A percentile compares a stretch with the other conserved stretches of the same genome.
These are phyloP conservation scores for Phytophthora fragariae DNA, from an alignment of 352 stramenopile species.

Conservation along the genomic window DNA sequence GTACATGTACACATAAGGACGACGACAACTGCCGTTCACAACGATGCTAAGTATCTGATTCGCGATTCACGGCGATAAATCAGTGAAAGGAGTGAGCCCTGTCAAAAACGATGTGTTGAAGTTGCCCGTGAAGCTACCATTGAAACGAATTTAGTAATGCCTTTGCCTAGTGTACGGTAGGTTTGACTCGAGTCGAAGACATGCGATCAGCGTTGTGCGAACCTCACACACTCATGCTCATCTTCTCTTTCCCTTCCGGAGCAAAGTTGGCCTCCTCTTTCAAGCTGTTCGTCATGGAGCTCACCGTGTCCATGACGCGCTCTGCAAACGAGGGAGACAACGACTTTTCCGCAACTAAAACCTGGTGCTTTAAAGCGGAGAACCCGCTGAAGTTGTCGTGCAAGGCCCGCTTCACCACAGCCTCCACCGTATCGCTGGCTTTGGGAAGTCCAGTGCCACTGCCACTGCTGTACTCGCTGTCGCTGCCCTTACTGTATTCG, in stretches of 20 bases:
- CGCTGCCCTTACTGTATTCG: constrained; percentile 12
- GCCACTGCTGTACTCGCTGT: constrained; percentile 1
- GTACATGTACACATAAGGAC: neutral
- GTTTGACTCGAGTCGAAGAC: no score
- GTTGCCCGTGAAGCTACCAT: no score
- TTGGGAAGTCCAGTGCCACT: neutral
- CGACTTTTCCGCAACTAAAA: constrained; percentile 20
- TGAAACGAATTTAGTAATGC: no score
- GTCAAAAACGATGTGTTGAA: no score
- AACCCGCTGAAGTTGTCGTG: constrained; percentile 30
- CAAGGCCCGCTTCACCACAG: constrained; percentile 25
- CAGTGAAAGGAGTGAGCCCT: no score
- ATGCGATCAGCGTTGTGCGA: neutral
- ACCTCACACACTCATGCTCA: constrained; percentile 19
- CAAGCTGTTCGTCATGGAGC: constrained; percentile 21
- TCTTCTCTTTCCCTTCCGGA: constrained; percentile 6
- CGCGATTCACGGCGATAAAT: no score
- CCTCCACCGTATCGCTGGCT: constrained; percentile 23
- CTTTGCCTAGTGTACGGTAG: no score
- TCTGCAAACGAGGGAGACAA: constrained; percentile 26
- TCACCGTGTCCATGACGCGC: constrained; percentile 14
- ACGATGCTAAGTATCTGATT: no score
- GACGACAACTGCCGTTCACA: no score
- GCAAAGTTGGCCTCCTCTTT: constrained; percentile 17
- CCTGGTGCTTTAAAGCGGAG: constrained; percentile 29